Evolutionary conservation across 768 basidiomycete genomes (phyloP).

Genomic region (Hericium rajendrae): DNA sequence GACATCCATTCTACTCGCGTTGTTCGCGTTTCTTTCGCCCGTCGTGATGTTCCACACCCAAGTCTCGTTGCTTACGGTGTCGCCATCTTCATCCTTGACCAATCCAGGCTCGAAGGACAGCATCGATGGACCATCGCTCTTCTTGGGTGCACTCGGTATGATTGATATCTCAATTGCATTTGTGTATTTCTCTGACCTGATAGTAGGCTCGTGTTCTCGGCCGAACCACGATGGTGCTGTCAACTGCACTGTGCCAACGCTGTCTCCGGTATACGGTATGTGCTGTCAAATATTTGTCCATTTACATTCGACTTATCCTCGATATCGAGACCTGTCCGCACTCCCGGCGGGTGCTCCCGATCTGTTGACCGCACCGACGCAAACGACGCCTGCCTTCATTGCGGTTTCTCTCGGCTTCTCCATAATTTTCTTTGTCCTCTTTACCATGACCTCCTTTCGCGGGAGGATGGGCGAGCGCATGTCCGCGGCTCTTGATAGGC

Average conservation of each 20-base stretch:
- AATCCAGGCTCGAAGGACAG: conserved; percentile 19
- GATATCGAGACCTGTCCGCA: conserved; percentile 46
- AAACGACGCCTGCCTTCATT: conserved; percentile 54
- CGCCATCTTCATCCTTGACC: conserved; percentile 40
- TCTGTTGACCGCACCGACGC: conserved; percentile 49
- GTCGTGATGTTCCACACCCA: conserved; percentile 45
- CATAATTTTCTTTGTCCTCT: conserved; percentile 53
- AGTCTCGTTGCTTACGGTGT: conserved; percentile 57
- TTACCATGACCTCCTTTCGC: conserved; percentile 57
- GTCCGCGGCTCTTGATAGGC: conserved; percentile 41
- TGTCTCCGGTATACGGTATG: conserved; percentile 57
- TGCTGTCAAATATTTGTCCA: neutral
- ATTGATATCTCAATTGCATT: neutral
- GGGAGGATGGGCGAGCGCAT: conserved; percentile 49
- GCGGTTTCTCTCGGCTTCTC: conserved; percentile 50
- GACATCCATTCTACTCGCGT: conserved; percentile 52
- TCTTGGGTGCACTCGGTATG: conserved; percentile 60
- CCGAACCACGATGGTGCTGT: conserved; percentile 36
- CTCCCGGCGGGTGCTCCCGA: conserved; percentile 49
- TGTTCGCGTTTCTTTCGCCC: conserved; percentile 66
- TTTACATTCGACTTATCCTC: neutral
- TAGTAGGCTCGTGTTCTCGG: conserved; percentile 59
- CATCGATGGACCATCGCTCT: conserved; percentile 60
- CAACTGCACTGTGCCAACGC: conserved; percentile 45
- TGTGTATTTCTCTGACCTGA: neutral